phyloP scores from a whole-genome alignment of 192 early-diverging fungal genomes.

The Backusella australiensis region DNA sequence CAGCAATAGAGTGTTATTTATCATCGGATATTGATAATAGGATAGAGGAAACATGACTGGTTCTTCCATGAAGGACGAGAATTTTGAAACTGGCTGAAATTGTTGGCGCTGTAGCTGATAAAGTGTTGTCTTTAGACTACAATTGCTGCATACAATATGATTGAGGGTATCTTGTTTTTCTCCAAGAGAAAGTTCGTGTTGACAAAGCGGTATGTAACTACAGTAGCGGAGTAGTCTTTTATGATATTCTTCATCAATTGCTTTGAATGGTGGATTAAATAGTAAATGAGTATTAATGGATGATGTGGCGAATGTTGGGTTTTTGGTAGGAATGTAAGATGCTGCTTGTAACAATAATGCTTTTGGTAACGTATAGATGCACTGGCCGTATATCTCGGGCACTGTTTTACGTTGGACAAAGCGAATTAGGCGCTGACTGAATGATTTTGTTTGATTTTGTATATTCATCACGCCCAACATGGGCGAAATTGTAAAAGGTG shows the following conservation, averaged over 20 bases:
- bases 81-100: not conserved
- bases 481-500: not conserved
- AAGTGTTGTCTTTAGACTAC: not conserved
- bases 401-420: slow-evolving; percentile 10
- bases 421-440: slow-evolving; percentile 5
- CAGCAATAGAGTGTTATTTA: not conserved
- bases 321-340: slow-evolving; percentile 20
- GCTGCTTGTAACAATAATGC: slow-evolving; percentile 22
- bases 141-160: not conserved
- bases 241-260: not conserved
- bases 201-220: not conserved
- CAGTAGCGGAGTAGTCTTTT: slow-evolving; percentile 16
- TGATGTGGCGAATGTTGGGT: not conserved
- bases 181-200: slow-evolving; percentile 8
- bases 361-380: slow-evolving; percentile 21
- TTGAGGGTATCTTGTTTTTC: not conserved
- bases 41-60: slow-evolving; percentile 12
- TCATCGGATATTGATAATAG: not conserved
- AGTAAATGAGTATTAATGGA: not conserved
- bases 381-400: not conserved
- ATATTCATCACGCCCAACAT: slow-evolving; percentile 8
- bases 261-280: not conserved
- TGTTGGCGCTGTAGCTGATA: not conserved
- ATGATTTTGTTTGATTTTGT: slow-evolving; percentile 8
- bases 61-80: not conserved